Evolutionary conservation across 345 rosid species (phyloP).

Genomic region (Citrus mangshanensis): DNA sequence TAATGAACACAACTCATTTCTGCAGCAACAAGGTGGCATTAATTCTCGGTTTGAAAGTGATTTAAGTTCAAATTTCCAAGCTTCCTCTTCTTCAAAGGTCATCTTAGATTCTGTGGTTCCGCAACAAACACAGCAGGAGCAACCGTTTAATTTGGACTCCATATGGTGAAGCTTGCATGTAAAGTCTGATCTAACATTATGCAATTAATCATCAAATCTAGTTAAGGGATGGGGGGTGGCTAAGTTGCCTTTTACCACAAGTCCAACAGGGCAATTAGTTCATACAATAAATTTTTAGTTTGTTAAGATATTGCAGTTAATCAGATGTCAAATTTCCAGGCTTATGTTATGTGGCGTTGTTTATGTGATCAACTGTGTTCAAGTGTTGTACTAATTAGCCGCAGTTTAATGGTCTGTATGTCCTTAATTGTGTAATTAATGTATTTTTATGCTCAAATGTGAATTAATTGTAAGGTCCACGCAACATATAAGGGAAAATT

Average conservation of each 20-base stretch:
- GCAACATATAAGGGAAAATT: neutral
- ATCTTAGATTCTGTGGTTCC: constrained; percentile 23
- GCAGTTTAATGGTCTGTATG: neutral
- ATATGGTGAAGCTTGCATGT: constrained; percentile 46
- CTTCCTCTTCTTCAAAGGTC: constrained; percentile 59
- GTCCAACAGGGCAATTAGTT: neutral
- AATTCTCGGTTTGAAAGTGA: constrained; percentile 29
- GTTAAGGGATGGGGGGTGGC: neutral
- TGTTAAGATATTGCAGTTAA: neutral
- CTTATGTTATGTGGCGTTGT: neutral
- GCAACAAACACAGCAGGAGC: constrained; percentile 62
- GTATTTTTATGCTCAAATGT: too few species aligned
- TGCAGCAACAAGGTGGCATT: constrained; percentile 32
- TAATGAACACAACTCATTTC: constrained; percentile 30
- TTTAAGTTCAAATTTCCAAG: constrained; percentile 42
- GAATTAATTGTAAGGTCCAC: neutral
- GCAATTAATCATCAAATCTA: constrained; percentile 7
- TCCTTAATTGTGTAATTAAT: too few species aligned
- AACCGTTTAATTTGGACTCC: constrained; percentile 80
- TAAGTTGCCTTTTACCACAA: neutral
- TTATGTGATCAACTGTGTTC: neutral
- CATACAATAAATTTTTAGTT: neutral
- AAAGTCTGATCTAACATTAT: constrained; percentile 10
- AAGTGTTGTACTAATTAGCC: neutral
- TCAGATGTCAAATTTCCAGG: neutral